Conservation (phyloP, 1,139 yeast species). For the Sporopachydermia cereana region DNA sequence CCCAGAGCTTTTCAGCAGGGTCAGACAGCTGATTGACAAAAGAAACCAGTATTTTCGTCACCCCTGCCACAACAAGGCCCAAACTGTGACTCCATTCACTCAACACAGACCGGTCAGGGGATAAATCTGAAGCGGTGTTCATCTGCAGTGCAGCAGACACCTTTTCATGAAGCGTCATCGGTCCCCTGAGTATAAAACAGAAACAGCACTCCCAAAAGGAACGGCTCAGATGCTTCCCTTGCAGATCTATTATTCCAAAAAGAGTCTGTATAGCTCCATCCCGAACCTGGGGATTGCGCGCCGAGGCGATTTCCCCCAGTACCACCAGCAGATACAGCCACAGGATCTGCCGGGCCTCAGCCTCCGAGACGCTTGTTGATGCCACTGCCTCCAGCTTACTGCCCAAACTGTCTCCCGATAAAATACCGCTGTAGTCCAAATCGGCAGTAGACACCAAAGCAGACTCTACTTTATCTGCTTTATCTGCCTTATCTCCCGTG, state of each 20-base stretch:
- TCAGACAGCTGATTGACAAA: conserved; percentile 28
- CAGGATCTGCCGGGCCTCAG: background rate
- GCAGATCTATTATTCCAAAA: conserved; percentile 73
- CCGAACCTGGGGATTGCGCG: conserved; percentile 47
- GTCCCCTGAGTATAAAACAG: conserved; percentile 22
- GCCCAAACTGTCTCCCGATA: background rate
- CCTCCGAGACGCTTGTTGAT: background rate
- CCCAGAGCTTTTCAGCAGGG: conserved; percentile 32
- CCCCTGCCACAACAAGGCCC: conserved; percentile 45
- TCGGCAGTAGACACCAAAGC: conserved; percentile 4
- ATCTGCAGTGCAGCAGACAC: conserved; percentile 14
- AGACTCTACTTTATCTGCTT: conserved; percentile 10
- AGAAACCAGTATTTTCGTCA: conserved; percentile 38
- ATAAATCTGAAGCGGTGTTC: conserved; percentile 7
- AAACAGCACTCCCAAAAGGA: conserved; percentile 27
- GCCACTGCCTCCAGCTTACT: background rate
- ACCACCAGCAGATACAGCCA: conserved; percentile 9
- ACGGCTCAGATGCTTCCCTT: conserved; percentile 41
- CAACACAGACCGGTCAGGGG: conserved; percentile 15
- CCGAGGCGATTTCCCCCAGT: conserved; percentile 10
- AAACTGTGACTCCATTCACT: conserved; percentile 48
- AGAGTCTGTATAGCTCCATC: conserved; percentile 86
- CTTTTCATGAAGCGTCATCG: conserved; percentile 18
- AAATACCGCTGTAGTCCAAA: background rate
- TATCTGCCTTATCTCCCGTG: conserved; percentile 21